Evolutionary conservation across 192 early-diverging fungal genomes (phyloP).

Genomic region (Funneliformis mosseae): DNA sequence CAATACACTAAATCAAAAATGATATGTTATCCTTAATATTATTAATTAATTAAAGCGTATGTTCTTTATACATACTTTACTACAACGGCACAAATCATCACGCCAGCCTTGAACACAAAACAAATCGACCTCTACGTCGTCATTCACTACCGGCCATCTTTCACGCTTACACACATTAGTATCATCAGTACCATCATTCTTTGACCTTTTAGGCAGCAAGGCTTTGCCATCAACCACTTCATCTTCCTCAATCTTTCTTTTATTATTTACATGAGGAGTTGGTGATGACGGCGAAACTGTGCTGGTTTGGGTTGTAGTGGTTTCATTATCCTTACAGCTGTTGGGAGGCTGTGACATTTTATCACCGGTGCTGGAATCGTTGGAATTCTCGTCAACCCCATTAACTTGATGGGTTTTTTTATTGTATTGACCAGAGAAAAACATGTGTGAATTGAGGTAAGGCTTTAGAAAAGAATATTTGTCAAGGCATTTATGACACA

Average conservation of each 20-base stretch:
- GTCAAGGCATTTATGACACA: constrained; percentile 66
- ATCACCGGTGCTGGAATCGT: neutral
- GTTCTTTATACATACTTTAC: constrained; percentile 36
- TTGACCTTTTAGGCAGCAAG: neutral
- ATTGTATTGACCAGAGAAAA: constrained; percentile 18
- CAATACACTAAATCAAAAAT: constrained; percentile 45
- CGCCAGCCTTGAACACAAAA: constrained; percentile 77
- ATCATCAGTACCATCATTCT: constrained; percentile 32
- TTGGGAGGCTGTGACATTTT: neutral
- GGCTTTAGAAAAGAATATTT: constrained; percentile 46
- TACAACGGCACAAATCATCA: constrained; percentile 71
- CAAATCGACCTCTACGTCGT: constrained; percentile 58
- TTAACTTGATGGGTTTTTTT: neutral
- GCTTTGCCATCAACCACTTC: constrained; percentile 11
- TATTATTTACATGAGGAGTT: neutral
- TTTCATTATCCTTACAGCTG: neutral
- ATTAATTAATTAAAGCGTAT: neutral
- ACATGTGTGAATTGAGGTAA: constrained; percentile 29
- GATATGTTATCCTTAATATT: neutral
- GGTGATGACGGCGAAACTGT: neutral
- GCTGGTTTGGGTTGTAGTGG: neutral
- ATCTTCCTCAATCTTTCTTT: constrained; percentile 31
- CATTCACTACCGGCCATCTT: constrained; percentile 13
- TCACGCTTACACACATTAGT: constrained; percentile 20
- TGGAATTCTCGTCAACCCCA: neutral